A percentile compares a stretch with the other conserved stretches of the same genome.
Evolutionary conservation across 208 protist genomes (phyloP).

Genomic region (Leishmania mexicana): DNA sequence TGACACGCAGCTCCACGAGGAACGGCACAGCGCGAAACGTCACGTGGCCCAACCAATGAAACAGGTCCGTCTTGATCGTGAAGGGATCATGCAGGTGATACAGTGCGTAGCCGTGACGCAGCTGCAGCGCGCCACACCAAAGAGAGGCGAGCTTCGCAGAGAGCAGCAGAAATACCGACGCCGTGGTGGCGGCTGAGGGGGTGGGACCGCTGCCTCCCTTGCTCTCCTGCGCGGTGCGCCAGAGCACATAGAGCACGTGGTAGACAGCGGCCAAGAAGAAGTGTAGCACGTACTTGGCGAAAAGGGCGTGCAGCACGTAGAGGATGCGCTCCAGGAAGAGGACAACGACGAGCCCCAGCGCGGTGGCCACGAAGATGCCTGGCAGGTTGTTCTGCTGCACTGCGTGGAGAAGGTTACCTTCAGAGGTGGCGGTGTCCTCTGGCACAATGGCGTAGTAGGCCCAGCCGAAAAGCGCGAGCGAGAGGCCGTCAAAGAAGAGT

Average conservation of each 20-base stretch:
- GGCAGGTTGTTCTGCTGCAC: constrained; percentile 73
- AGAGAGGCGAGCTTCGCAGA: constrained; percentile 47
- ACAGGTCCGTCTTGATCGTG: constrained; percentile 44
- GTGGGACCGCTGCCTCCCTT: background rate
- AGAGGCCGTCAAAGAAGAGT: constrained; percentile 44
- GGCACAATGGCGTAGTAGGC: constrained; percentile 59
- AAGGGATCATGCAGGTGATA: constrained; percentile 59
- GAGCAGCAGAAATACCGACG: constrained; percentile 34
- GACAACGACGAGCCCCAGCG: constrained; percentile 55
- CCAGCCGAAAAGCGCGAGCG: constrained; percentile 46
- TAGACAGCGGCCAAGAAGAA: constrained; percentile 29
- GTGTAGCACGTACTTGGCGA: constrained; percentile 50
- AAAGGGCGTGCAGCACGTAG: constrained; percentile 51
- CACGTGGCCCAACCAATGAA: constrained; percentile 58
- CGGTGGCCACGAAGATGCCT: constrained; percentile 63
- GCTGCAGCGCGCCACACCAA: constrained; percentile 50
- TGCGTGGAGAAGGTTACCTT: constrained; percentile 54
- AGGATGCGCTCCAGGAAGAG: constrained; percentile 65
- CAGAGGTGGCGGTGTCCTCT: constrained; percentile 15
- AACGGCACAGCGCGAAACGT: constrained; percentile 68
- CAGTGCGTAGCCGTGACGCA: constrained; percentile 55
- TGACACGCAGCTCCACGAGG: constrained; percentile 69
- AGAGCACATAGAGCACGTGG: constrained; percentile 45
- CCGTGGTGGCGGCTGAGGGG: constrained; percentile 16
- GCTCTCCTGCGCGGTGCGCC: constrained; percentile 22